Evolutionary conservation across 495 filamentous ascomycete genomes (phyloP), one percentile per base, ranked within the genome.

Genomic region (Aspergillus wentii): DNA sequence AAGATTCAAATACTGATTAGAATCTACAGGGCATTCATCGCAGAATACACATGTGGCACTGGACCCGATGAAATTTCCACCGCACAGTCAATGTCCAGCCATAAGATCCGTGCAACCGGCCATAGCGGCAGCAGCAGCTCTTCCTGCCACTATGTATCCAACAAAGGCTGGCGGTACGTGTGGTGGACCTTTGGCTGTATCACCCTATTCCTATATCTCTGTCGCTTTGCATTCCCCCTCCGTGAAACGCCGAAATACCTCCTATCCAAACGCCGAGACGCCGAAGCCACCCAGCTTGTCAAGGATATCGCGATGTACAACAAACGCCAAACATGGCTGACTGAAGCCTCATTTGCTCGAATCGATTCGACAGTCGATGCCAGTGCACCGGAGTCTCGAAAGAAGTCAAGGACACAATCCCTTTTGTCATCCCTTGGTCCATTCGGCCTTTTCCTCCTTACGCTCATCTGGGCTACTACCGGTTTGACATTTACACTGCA

Each of bases 211-310:
- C 34, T 54, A 13, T 56, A 49, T 19, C 43, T 56, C 9, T 50
- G 52, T 26, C 52, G 56, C 1, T 60, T 54, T 16, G 14, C 72
- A 14, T 88, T 91, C 55, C 72, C 74, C 9, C 75, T 89, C 9
- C 39, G 38, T 29, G 53, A 60, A 23, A 51, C 51, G 0, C 57
- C 53, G 2, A 60, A 57, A 15, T 52, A 44, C 20, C 46, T 56
- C 0, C 34, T 56, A 3, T 45, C 46, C 1, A 39, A 33, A 8
- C 42, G 48, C 10, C 51, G 48, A 8, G 47, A 60, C 19, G 46
- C 38, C 1, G 51, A 60, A 29, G 50, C 51, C 5, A 48, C 46
- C 18, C 40, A 54, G 17, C 23, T 52, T 1, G 46, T 61, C 15
- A 49, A 49, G 8, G 43, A 50, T 15, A 57, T 55, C 29, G 51